phyloP scores from a whole-genome alignment of 495 filamentous ascomycete species.

The Platismatia glauca region DNA sequence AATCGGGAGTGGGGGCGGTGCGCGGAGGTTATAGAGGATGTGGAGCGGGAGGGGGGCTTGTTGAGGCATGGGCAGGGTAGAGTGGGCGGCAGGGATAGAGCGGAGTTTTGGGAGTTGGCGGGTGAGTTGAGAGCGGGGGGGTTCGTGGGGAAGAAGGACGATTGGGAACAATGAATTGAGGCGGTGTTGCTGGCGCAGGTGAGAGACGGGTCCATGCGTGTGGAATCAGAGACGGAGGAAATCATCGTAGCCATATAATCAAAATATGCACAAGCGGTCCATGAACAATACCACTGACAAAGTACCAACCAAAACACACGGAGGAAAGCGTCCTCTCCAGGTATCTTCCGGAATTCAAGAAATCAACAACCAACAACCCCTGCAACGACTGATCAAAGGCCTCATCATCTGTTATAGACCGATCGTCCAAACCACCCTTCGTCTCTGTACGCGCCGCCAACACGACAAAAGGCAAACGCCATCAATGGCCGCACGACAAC shows the following conservation, averaged over 20 bases:
- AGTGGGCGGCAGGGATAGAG: slow-evolving; percentile 19
- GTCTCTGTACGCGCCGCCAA: background rate
- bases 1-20: slow-evolving; percentile 33
- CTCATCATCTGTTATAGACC: background rate
- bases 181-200: too few species aligned
- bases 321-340: background rate
- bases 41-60: slow-evolving; percentile 25
- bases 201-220: background rate
- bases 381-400: background rate
- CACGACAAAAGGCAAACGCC: background rate
- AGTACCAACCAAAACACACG: background rate
- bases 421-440: background rate
- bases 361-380: background rate
- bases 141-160: background rate
- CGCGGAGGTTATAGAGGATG: slow-evolving; percentile 32
- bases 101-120: slow-evolving; percentile 26
- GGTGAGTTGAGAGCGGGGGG: slow-evolving; percentile 21
- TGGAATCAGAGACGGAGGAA: background rate
- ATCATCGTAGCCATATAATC: background rate
- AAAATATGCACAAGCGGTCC: background rate
- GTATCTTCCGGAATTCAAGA: background rate
- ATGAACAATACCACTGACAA: background rate
- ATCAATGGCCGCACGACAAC: background rate
- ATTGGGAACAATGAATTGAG: background rate
- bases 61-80: slow-evolving; percentile 10